Percentiles rank a stretch among this genome's conserved stretches.
phyloP scores from a whole-genome alignment of 1,284 basidiomycete species.

The Austroboletus niveus region DNA sequence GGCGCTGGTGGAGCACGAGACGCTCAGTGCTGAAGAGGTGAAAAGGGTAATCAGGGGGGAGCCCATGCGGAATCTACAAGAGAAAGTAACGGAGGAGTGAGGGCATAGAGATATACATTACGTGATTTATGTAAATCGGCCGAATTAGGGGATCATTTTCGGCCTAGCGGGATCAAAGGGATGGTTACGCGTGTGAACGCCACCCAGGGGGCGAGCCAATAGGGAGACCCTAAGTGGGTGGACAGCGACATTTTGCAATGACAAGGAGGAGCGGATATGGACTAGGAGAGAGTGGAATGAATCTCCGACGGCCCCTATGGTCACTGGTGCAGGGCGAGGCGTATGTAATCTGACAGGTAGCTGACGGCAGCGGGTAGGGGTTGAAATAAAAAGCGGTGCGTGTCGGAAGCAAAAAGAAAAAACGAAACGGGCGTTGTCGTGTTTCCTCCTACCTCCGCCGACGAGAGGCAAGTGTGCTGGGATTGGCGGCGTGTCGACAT shows the following conservation, averaged over 20 bases:
- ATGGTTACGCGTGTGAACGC: neutral
- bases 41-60: slow-evolving; percentile 81
- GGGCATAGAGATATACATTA: neutral
- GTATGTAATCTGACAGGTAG: neutral
- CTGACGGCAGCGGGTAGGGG: neutral
- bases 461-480: slow-evolving; percentile 34
- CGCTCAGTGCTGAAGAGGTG: slow-evolving; percentile 85
- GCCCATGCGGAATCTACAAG: slow-evolving; percentile 63
- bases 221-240: too few species aligned
- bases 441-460: slow-evolving; percentile 67
- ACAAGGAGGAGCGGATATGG: too few species aligned
- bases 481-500: neutral
- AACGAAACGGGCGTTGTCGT: slow-evolving; percentile 21
- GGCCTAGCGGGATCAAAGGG: neutral
- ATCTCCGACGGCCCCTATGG: neutral
- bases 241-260: too few species aligned
- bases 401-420: slow-evolving; percentile 5
- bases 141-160: neutral
- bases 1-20: slow-evolving; percentile 92
- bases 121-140: neutral
- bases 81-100: slow-evolving; percentile 54
- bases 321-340: neutral
- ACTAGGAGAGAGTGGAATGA: neutral
- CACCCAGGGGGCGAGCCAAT: neutral
- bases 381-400: slow-evolving; percentile 12